These are phyloP conservation scores for Capronia epimyces DNA, from an alignment of 2,329 filamentous ascomycete genomes.

Conservation along the genomic window DNA sequence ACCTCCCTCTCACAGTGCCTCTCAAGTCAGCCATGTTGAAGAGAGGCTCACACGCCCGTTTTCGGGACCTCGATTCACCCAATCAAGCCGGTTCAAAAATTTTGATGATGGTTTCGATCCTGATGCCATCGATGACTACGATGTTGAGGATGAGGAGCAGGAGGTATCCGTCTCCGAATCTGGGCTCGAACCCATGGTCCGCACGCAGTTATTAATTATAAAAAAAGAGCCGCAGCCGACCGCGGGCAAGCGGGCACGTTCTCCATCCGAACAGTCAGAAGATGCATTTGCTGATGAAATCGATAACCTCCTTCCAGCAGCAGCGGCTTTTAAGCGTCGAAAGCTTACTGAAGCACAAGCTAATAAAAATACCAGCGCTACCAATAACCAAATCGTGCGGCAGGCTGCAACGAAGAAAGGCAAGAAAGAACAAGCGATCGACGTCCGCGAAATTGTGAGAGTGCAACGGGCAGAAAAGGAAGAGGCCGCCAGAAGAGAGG, in stretches of 20 bases:
- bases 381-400: slow-evolving; percentile 20
- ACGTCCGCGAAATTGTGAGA: slow-evolving; percentile 61
- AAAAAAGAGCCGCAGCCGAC: slow-evolving; percentile 29
- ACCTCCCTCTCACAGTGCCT: neutral
- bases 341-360: slow-evolving; percentile 54
- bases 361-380: slow-evolving; percentile 29
- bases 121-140: slow-evolving; percentile 28
- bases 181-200: slow-evolving; percentile 2
- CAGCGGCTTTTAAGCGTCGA: slow-evolving; percentile 72
- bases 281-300: slow-evolving; percentile 48
- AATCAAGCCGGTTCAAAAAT: slow-evolving; percentile 59
- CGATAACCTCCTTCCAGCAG: slow-evolving; percentile 71
- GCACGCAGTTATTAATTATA: slow-evolving; percentile 11
- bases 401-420: slow-evolving; percentile 42
- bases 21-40: slow-evolving; percentile 14
- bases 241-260: slow-evolving; percentile 31
- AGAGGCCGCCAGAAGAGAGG: slow-evolving; percentile 52
- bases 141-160: slow-evolving; percentile 21
- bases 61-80: slow-evolving; percentile 27
- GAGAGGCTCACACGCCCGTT: slow-evolving; percentile 32
- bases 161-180: neutral
- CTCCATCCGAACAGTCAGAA: slow-evolving; percentile 29
- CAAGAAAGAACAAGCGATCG: slow-evolving; percentile 50
- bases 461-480: slow-evolving; percentile 53
- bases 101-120: slow-evolving; percentile 59